Conservation (phyloP, 208 protist species). For the Trypanosoma conorhini region DNA sequence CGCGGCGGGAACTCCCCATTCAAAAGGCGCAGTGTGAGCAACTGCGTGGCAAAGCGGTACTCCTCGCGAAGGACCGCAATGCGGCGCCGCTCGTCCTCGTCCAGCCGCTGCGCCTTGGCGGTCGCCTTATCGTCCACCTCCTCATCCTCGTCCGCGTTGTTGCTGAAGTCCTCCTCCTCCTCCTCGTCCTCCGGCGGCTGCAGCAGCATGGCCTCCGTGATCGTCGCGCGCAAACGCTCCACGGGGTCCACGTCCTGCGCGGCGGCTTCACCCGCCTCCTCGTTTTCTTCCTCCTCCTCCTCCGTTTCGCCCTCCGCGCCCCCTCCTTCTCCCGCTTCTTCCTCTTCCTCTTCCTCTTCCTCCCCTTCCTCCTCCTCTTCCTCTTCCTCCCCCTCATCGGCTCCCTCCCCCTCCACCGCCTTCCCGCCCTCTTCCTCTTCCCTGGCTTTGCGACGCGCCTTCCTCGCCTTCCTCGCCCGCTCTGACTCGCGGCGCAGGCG, state of each 20-base stretch:
- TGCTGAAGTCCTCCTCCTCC: slow-evolving; percentile 31
- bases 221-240: background rate
- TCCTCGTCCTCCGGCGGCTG: slow-evolving; percentile 26
- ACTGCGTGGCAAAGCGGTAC: slow-evolving; percentile 60
- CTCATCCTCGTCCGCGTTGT: slow-evolving; percentile 39
- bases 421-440: slow-evolving; percentile 3
- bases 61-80: slow-evolving; percentile 59
- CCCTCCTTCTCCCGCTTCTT: slow-evolving; percentile 16
- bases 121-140: slow-evolving; percentile 47
- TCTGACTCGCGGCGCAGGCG: slow-evolving; percentile 22
- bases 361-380: slow-evolving; percentile 33
- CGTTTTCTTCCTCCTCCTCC: slow-evolving; percentile 29
- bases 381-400: slow-evolving; percentile 25
- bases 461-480: slow-evolving; percentile 3
- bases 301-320: slow-evolving; percentile 8
- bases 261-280: slow-evolving; percentile 1
- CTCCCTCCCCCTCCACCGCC: slow-evolving; percentile 21
- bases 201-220: slow-evolving; percentile 15
- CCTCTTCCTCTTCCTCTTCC: slow-evolving; percentile 13
- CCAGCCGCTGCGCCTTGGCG: slow-evolving; percentile 33
- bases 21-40: slow-evolving; percentile 48
- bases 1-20: slow-evolving; percentile 53
- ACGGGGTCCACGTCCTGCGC: slow-evolving; percentile 23
- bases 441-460: background rate
- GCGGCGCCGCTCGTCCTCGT: slow-evolving; percentile 53